phyloP scores from a whole-genome alignment of 2,329 filamentous ascomycete species.

The Penicillium sp. region DNA sequence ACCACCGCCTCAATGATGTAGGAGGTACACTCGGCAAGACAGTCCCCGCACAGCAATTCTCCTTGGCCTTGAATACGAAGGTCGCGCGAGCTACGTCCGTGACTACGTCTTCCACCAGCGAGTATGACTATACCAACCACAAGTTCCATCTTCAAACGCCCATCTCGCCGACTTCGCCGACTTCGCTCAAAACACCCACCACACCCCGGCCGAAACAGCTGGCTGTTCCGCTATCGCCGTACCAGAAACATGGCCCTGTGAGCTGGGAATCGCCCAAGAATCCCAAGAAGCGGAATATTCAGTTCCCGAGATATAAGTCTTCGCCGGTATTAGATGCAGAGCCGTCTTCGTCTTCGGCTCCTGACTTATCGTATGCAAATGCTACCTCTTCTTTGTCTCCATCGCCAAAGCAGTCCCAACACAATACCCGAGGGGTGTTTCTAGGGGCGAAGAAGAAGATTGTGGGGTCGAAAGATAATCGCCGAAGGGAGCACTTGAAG shows the following conservation, averaged over 20 bases:
- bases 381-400: constrained; percentile 19
- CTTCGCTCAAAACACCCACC: constrained; percentile 6
- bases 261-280: constrained; percentile 34
- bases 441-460: constrained; percentile 36
- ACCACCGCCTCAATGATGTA: neutral
- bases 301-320: constrained; percentile 16
- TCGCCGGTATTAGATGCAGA: neutral
- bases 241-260: constrained; percentile 37
- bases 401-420: constrained; percentile 22
- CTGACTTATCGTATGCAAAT: constrained; percentile 5
- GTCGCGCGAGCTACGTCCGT: neutral
- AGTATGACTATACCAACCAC: constrained; percentile 5
- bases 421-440: constrained; percentile 26
- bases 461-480: constrained; percentile 33
- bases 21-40: neutral
- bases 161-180: neutral
- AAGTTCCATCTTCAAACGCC: constrained; percentile 6
- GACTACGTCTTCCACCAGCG: neutral
- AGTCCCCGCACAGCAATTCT: neutral
- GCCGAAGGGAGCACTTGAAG: constrained; percentile 38
- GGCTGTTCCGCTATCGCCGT: constrained; percentile 35
- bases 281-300: constrained; percentile 25
- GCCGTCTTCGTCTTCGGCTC: constrained; percentile 2
- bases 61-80: neutral
- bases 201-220: constrained; percentile 25